These are phyloP conservation scores for Tothia fuscella DNA, from an alignment of 2,329 filamentous ascomycete species.

Conservation along the genomic window DNA sequence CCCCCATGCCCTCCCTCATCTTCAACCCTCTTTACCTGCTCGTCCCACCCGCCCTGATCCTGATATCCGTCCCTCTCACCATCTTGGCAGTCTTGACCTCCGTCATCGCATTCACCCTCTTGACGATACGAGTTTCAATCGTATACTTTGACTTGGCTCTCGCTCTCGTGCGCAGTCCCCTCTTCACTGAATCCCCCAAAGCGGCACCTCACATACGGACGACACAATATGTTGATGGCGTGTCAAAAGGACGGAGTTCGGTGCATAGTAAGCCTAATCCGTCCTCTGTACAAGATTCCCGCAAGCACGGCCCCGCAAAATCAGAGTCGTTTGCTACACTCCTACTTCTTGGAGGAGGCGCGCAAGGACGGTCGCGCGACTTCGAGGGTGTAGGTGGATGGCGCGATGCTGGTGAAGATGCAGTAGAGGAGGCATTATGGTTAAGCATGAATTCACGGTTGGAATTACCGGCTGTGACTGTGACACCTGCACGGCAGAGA, in stretches of 20 bases:
- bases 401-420: constrained; percentile 22
- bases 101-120: constrained; percentile 24
- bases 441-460: constrained; percentile 32
- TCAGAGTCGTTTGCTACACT: constrained; percentile 25
- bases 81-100: constrained; percentile 28
- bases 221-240: neutral
- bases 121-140: constrained; percentile 27
- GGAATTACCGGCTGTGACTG: constrained; percentile 21
- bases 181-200: constrained; percentile 17
- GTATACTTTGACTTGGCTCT: constrained; percentile 31
- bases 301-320: constrained; percentile 4
- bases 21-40: constrained; percentile 15
- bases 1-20: constrained; percentile 6
- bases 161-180: constrained; percentile 26
- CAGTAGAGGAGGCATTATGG: constrained; percentile 33
- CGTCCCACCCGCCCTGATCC: constrained; percentile 24
- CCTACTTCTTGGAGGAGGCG: constrained; percentile 20
- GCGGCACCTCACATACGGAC: constrained; percentile 1
- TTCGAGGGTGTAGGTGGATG: constrained; percentile 33
- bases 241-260: neutral
- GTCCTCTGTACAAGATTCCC: constrained; percentile 2
- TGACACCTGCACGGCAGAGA: constrained; percentile 11
- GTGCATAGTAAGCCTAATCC: constrained; percentile 9
- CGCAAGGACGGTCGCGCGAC: constrained; percentile 21
- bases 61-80: constrained; percentile 27